Percentiles rank a stretch among this genome's conserved stretches.
phyloP scores from a whole-genome alignment of 768 basidiomycete species.

The Leucosporidium creatinivorum region DNA sequence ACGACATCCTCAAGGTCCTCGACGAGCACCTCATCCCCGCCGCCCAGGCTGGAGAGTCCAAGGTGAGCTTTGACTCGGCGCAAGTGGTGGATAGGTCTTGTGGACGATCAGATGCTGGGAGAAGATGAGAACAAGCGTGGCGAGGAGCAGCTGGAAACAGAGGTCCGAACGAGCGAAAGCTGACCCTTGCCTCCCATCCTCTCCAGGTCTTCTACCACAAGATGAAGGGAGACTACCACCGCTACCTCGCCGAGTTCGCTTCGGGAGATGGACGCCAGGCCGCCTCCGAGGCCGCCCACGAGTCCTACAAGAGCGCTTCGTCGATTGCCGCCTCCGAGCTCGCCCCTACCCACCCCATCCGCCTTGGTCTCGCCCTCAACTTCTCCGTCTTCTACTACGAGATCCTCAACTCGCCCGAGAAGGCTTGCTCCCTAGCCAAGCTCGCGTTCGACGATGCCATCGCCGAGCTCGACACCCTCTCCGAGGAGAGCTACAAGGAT shows the following conservation, averaged over 20 bases:
- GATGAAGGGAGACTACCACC: constrained; percentile 99
- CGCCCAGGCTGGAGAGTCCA: constrained; percentile 91
- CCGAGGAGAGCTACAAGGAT: constrained; percentile 98
- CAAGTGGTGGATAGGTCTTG: too few relatives aligned
- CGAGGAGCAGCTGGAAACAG: neutral
- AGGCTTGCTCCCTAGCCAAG: constrained; percentile 96
- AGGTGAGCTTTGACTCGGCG: constrained; percentile 53
- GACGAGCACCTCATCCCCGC: constrained; percentile 97
- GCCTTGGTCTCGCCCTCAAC: constrained; percentile 95
- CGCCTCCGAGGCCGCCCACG: constrained; percentile 92
- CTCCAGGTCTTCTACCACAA: constrained; percentile 79
- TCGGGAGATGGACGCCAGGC: constrained; percentile 97
- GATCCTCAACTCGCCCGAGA: constrained; percentile 95
- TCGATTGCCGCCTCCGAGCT: constrained; percentile 60
- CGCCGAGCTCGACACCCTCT: constrained; percentile 96
- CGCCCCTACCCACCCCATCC: constrained; percentile 65
- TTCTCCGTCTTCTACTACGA: constrained; percentile 99
- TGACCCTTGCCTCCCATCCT: neutral
- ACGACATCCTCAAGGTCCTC: constrained; percentile 58
- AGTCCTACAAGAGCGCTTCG: constrained; percentile 94
- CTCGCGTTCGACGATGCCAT: constrained; percentile 77
- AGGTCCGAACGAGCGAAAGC: neutral
- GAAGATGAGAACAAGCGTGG: too few relatives aligned
- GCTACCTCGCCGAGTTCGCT: constrained; percentile 96
- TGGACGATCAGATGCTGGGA: too few relatives aligned